Evolutionary conservation across 2,329 filamentous ascomycete genomes (phyloP).

Genomic region (Trichophyton rubrum): DNA sequence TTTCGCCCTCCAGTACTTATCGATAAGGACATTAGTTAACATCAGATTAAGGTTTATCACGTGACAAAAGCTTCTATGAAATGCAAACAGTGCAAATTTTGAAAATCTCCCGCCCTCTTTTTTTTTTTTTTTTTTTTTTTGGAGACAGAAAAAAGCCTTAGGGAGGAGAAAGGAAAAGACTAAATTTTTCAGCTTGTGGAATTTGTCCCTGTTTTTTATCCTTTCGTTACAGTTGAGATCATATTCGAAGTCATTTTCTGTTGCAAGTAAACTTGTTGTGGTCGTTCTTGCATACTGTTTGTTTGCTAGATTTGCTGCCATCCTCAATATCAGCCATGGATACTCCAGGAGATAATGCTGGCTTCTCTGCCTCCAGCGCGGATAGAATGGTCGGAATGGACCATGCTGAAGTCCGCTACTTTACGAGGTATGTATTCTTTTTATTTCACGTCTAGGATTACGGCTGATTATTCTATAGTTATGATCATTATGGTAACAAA

Average conservation of each 20-base stretch:
- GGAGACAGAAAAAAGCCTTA: not conserved
- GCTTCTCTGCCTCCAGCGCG: constrained; percentile 23
- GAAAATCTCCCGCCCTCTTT: not conserved
- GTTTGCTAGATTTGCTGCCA: too few species aligned
- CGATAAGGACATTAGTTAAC: too few species aligned
- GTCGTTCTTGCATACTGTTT: not conserved
- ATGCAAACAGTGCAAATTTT: not conserved
- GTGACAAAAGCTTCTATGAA: not conserved
- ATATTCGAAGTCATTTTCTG: not conserved
- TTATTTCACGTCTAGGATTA: constrained; percentile 14
- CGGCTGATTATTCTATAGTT: constrained; percentile 44
- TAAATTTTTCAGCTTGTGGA: not conserved
- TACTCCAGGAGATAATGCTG: not conserved
- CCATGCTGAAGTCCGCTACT: constrained; percentile 97
- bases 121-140: constrained; percentile 1
- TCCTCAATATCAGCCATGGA: not conserved
- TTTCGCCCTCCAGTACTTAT: too few species aligned
- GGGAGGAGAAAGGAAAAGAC: not conserved
- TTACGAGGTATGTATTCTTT: constrained; percentile 64
- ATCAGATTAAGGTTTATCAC: not conserved
- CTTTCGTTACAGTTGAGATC: not conserved
- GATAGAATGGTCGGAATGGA: constrained; percentile 51
- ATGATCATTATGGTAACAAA: constrained; percentile 82
- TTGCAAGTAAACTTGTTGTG: not conserved
- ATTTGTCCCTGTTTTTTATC: not conserved